Base-by-base conservation (phyloP, 805 yeast genomes). In the Candida cerambycidarum region DNA sequence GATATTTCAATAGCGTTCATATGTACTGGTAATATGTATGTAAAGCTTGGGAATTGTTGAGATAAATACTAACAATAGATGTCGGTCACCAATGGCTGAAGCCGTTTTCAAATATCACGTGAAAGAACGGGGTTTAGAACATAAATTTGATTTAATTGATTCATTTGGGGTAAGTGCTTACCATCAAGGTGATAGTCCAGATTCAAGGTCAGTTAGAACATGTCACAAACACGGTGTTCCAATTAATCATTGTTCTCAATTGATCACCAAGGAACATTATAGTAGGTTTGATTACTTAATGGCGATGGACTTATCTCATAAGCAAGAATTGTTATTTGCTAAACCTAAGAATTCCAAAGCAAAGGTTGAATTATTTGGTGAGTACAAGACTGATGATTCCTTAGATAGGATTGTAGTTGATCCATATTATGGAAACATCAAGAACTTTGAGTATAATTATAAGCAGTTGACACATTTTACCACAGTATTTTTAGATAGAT, bases 81-180 rank as follows among this genome's bases (percentile, higher is more conserved):
- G 97, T 58, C 90, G 97, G 38, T 89, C 97, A 2, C 98, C 98
- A 11, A 92, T 90, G 98, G 97, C 98, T 0, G 97, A 92, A 58
- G 97, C 97, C 0, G 87, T 89, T 1, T 89, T 90, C 65, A 72
- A 70, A 37, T 80, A 86, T 45, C 67, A 69, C 12, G 95, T 87
- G 8, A 61, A 78, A 32, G 59, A 77, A 33, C 61, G 64, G 15
- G 82, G 83, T 0, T 61, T 69, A 39, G 21, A 56, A 47, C 25
- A 62, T 58, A 57, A 57, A n/a, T 78, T 89, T 47, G 58, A 66
- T 0, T 58, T 58, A 13, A 82, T 89, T 24, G 97, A 90, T 56
- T 89, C 97, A 0, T 90, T 82, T 62, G 98, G 97, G 12, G 89
- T 97, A 0, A 80, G 86, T 8, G 85, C 83, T 1, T 92, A 82